Evolutionary conservation across 148 eudicot genomes (phyloP).

Genomic region (Fallopia convolvulus): DNA sequence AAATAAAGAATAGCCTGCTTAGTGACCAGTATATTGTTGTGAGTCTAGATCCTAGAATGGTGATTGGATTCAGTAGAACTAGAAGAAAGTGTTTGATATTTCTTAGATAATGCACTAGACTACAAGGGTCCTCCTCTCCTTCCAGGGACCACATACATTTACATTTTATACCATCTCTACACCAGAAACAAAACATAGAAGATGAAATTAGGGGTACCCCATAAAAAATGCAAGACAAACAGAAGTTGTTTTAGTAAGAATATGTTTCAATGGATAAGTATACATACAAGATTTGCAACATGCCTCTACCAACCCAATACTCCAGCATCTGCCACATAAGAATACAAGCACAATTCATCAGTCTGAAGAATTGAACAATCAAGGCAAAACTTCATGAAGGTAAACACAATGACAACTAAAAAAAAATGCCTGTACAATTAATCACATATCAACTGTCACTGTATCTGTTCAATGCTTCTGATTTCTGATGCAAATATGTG

Average conservation of each 20-base stretch:
- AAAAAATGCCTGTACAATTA: background rate
- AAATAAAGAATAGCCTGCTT: background rate
- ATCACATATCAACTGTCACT: background rate
- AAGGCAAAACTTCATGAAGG: background rate
- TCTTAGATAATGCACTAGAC: background rate
- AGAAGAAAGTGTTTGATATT: background rate
- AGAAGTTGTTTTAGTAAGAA: background rate
- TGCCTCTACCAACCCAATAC: constrained; percentile 93
- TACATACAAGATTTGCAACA: constrained; percentile 99
- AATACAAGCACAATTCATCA: background rate
- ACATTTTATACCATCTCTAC: background rate
- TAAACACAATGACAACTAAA: background rate
- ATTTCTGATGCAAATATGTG: background rate
- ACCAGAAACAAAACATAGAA: background rate
- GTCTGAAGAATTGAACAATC: background rate
- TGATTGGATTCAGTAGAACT: background rate
- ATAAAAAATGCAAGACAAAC: background rate
- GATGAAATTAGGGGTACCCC: background rate
- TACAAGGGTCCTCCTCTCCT: background rate
- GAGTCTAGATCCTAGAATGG: background rate
- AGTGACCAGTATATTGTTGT: background rate
- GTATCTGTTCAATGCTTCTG: background rate
- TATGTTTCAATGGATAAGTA: background rate
- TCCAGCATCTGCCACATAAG: constrained; percentile 60
- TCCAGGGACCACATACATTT: background rate